A percentile compares a stretch with the other conserved stretches of the same genome.
Evolutionary conservation across 176 grass and related monocot genomes (phyloP).

Genomic region (bread wheat (Triticum aestivum)): IWGSC_CS_RefSeq_v2.1 NC_057805.1:506974205-506974704

Average conservation of each 20-base stretch:
- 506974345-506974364: not conserved
- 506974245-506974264: not conserved
- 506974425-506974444: not conserved
- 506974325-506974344: not conserved
- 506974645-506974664: constrained; percentile 20
- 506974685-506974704: constrained; percentile 27
- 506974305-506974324: not conserved
- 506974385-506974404: not conserved
- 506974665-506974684: constrained; percentile 25
- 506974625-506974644: constrained; percentile 23
- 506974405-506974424: not conserved
- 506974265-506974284: not conserved
- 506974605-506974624: not conserved
- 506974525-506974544: not conserved
- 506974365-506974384: not conserved
- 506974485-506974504: not conserved
- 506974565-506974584: not conserved
- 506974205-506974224: no score
- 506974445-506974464: not conserved
- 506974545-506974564: not conserved
- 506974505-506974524: constrained; percentile 22
- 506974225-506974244: no score
- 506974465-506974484: not conserved
- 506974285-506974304: not conserved
- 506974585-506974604: not conserved